Percentiles rank a stretch among this genome's conserved stretches.
These are phyloP conservation scores for Tylopilus vinaceipallidus DNA, from an alignment of 768 basidiomycete species.

Conservation along the genomic window DNA sequence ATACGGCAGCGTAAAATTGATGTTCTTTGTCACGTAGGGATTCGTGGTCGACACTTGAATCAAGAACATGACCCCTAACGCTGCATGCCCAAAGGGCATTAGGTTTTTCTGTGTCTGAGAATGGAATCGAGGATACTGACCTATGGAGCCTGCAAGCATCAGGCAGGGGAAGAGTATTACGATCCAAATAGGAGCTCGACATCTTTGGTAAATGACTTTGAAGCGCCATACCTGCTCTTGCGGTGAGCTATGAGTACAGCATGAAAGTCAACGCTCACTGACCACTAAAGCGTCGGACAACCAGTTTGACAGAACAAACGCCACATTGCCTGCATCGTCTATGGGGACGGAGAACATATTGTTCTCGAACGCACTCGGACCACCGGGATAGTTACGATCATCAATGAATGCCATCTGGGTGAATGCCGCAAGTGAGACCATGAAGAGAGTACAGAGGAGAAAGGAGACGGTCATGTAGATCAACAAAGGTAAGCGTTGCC, in stretches of 20 bases:
- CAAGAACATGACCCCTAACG: neutral
- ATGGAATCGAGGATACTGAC: too few relatives aligned
- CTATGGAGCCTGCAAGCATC: too few relatives aligned
- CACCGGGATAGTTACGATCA: conserved; percentile 31
- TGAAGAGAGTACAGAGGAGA: too few relatives aligned
- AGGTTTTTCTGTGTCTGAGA: too few relatives aligned
- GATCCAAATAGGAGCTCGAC: too few relatives aligned
- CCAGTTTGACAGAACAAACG: conserved; percentile 9
- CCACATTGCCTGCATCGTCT: conserved; percentile 10
- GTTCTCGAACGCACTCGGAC: conserved; percentile 26
- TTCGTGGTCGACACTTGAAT: neutral
- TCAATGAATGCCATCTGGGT: conserved; percentile 29
- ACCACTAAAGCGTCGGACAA: conserved; percentile 23
- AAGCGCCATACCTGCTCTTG: too few relatives aligned
- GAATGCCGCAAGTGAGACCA: neutral
- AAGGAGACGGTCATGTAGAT: too few relatives aligned
- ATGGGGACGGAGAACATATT: conserved; percentile 22
- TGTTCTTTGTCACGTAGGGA: neutral
- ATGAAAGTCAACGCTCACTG: neutral
- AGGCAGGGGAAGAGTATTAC: too few relatives aligned
- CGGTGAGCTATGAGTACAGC: too few relatives aligned
- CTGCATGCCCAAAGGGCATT: neutral
- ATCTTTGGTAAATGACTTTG: too few relatives aligned
- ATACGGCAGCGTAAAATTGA: conserved; percentile 18
- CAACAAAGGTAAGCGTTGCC: too few relatives aligned